Conservation (phyloP, 129 eudicot species). For the Sambucus nigra region DNA sequence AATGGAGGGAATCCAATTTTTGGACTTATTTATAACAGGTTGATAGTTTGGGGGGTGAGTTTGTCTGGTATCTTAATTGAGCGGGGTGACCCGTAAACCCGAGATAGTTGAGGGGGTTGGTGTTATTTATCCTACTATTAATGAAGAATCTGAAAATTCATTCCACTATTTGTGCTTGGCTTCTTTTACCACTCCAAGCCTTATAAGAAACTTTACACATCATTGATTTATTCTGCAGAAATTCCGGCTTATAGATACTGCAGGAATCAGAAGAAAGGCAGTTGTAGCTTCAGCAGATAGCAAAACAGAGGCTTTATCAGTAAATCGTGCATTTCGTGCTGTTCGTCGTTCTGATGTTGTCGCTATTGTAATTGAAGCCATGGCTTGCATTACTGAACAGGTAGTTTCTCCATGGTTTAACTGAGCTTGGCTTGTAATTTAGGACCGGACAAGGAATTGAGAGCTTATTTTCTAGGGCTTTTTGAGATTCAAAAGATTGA, state of each 20-base stretch:
- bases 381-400: slow-evolving; percentile 99
- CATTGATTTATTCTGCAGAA: slow-evolving; percentile 41
- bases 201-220: not conserved
- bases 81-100: no score
- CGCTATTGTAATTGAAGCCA: slow-evolving; percentile 88
- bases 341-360: slow-evolving; percentile 96
- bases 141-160: not conserved
- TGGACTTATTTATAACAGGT: no score
- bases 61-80: no score
- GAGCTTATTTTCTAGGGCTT: not conserved
- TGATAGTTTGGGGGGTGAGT: no score
- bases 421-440: not conserved
- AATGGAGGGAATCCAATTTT: no score
- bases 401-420: slow-evolving; percentile 22
- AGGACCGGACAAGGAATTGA: not conserved
- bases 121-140: not conserved
- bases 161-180: not conserved
- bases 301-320: slow-evolving; percentile 94
- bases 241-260: slow-evolving; percentile 87
- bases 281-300: slow-evolving; percentile 90
- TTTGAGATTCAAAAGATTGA: not conserved
- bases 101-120: no score
- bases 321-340: slow-evolving; percentile 94
- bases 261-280: slow-evolving; percentile 91
- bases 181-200: slow-evolving; percentile 1